A percentile compares a stretch with the other conserved stretches of the same genome.
Conservation (phyloP, 2,329 filamentous ascomycete species). For the Exophiala dermatitidis region DNA sequence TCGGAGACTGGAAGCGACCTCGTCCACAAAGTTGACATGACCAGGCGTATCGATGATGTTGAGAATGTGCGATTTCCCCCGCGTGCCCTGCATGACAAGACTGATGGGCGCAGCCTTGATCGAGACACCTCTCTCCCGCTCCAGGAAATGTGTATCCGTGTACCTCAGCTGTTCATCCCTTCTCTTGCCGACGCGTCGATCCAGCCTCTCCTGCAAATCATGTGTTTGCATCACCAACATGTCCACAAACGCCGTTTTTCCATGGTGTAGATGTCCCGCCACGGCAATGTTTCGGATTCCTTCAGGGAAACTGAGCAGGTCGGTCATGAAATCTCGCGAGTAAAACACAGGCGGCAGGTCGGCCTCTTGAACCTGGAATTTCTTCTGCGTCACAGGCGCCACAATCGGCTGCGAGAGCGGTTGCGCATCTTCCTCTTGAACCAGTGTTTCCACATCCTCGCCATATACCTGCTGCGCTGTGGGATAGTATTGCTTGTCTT, state of each 20-base stretch:
- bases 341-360: constrained; percentile 85
- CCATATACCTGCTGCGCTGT: constrained; percentile 97
- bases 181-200: constrained; percentile 72
- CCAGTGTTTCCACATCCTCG: constrained; percentile 84
- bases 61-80: constrained; percentile 88
- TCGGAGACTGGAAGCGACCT: constrained; percentile 80
- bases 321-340: constrained; percentile 85
- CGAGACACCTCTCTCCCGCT: constrained; percentile 82
- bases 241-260: constrained; percentile 97
- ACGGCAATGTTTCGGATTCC: constrained; percentile 90
- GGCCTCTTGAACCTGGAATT: constrained; percentile 87
- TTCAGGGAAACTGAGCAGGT: constrained; percentile 91
- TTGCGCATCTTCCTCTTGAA: constrained; percentile 95
- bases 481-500: constrained; percentile 99
- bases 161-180: constrained; percentile 88
- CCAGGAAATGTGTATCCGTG: constrained; percentile 83
- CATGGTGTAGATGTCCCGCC: constrained; percentile 89
- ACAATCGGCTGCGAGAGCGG: constrained; percentile 88
- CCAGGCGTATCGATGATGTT: constrained; percentile 95
- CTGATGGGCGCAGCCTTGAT: constrained; percentile 94
- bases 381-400: constrained; percentile 86
- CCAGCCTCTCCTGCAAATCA: constrained; percentile 68
- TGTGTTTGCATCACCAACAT: constrained; percentile 97
- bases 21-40: constrained; percentile 97
- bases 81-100: constrained; percentile 76